These are phyloP conservation scores for Rhipidocladum racemiflorum DNA, from an alignment of 176 grass and related monocot genomes.

Conservation along the genomic window DNA sequence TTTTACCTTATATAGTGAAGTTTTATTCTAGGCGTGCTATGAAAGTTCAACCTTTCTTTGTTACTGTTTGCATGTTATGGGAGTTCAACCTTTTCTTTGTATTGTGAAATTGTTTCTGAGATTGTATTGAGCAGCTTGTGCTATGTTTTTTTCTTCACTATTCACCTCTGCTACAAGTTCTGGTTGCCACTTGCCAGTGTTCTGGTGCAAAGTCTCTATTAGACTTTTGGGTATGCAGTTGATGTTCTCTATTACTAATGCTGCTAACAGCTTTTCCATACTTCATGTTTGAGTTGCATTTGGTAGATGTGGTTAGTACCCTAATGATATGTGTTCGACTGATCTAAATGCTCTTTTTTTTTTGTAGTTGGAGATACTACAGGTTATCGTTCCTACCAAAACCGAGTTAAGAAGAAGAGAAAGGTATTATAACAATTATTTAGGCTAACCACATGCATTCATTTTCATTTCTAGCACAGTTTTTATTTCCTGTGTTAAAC, in stretches of 20 bases:
- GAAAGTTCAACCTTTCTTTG: too few relatives aligned
- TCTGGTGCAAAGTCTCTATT: slow-evolving; percentile 6
- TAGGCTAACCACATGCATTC: background rate
- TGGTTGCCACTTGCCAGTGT: background rate
- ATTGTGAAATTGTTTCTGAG: background rate
- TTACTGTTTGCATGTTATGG: too few relatives aligned
- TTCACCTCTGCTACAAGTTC: background rate
- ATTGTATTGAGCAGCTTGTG: background rate
- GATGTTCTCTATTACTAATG: slow-evolving; percentile 16
- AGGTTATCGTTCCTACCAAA: slow-evolving; percentile 33
- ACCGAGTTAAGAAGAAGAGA: slow-evolving; percentile 58
- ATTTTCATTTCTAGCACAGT: slow-evolving; percentile 3
- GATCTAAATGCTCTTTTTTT: slow-evolving; percentile 1
- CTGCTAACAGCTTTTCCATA: slow-evolving; percentile 5
- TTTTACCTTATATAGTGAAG: background rate
- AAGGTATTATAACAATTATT: slow-evolving; percentile 56
- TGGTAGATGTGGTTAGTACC: background rate
- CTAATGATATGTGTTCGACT: background rate
- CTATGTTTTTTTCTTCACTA: slow-evolving; percentile 19
- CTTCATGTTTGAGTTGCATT: background rate
- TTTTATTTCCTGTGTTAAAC: background rate
- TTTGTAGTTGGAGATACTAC: slow-evolving; percentile 35
- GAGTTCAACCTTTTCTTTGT: background rate
- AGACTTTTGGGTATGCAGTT: background rate
- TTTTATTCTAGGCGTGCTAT: slow-evolving; percentile 15